A percentile compares a stretch with the other conserved stretches of the same genome.
Evolutionary conservation across 1,284 basidiomycete genomes (phyloP).

Genomic region (Irpex sp.): DNA sequence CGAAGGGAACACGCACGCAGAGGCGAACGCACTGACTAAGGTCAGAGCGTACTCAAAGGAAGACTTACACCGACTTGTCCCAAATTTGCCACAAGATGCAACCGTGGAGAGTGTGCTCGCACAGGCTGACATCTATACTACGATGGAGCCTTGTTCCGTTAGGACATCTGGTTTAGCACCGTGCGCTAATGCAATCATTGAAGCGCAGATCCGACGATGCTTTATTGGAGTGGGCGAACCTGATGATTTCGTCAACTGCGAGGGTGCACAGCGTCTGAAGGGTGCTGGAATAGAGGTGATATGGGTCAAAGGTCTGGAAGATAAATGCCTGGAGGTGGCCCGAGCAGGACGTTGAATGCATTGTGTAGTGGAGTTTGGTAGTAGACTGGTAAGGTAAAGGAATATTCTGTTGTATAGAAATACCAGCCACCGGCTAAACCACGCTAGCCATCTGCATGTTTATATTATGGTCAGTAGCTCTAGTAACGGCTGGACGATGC

Average conservation of each 20-base stretch:
- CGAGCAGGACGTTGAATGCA: slow-evolving; percentile 39
- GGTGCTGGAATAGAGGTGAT: slow-evolving; percentile 76
- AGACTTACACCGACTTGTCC: slow-evolving; percentile 42
- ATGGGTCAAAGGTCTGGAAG: slow-evolving; percentile 69
- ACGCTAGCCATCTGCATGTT: too few species aligned
- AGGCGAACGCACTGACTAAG: slow-evolving; percentile 91
- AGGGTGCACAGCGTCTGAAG: slow-evolving; percentile 77
- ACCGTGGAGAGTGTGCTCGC: slow-evolving; percentile 46
- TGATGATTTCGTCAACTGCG: slow-evolving; percentile 91
- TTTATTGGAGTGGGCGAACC: slow-evolving; percentile 93
- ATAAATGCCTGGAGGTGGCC: slow-evolving; percentile 75
- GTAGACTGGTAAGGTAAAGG: too few species aligned
- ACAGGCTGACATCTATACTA: slow-evolving; percentile 83
- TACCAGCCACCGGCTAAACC: too few species aligned
- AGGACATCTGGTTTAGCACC: slow-evolving; percentile 85
- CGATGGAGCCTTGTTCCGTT: slow-evolving; percentile 94
- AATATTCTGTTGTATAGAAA: too few species aligned
- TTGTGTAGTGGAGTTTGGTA: background rate
- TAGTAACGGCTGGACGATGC: too few species aligned
- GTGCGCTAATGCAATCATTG: slow-evolving; percentile 85
- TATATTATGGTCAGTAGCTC: too few species aligned
- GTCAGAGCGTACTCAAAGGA: slow-evolving; percentile 42
- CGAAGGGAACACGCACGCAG: slow-evolving; percentile 95
- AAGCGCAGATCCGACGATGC: slow-evolving; percentile 69
- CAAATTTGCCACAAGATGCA: slow-evolving; percentile 24